Conservation (phyloP, 805 yeast species). For the Starmerella asiatica region DNA sequence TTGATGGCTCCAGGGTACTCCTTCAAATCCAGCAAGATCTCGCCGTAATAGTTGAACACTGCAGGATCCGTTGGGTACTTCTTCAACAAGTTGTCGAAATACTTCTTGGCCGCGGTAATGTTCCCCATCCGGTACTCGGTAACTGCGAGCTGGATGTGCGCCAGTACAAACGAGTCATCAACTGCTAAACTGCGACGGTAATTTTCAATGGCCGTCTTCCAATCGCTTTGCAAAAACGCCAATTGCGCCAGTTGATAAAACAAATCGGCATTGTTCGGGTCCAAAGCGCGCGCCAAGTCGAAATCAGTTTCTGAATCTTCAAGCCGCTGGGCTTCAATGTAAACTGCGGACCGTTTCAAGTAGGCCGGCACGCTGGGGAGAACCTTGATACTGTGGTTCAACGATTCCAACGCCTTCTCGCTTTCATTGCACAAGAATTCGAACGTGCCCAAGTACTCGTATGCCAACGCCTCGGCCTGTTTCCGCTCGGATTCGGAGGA, state of each 20-base stretch:
- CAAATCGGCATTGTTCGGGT: slow-evolving; percentile 63
- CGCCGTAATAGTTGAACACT: slow-evolving; percentile 91
- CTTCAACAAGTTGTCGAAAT: slow-evolving; percentile 40
- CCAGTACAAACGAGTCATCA: slow-evolving; percentile 64
- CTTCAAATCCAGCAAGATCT: slow-evolving; percentile 71
- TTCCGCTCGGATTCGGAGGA: slow-evolving; percentile 1
- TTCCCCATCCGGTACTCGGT: slow-evolving; percentile 69
- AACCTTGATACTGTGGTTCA: slow-evolving; percentile 51
- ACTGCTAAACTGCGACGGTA: slow-evolving; percentile 63
- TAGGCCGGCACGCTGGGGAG: slow-evolving; percentile 64
- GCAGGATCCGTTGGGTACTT: slow-evolving; percentile 80
- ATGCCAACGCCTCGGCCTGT: slow-evolving; percentile 47
- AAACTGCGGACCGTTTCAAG: slow-evolving; percentile 66
- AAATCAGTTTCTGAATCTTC: slow-evolving; percentile 53
- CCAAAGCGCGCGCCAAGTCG: slow-evolving; percentile 51
- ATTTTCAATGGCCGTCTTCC: slow-evolving; percentile 55
- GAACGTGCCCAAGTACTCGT: slow-evolving; percentile 73
- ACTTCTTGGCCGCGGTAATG: slow-evolving; percentile 43
- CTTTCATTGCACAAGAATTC: slow-evolving; percentile 68
- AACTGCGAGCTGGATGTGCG: slow-evolving; percentile 88
- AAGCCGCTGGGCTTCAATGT: slow-evolving; percentile 62
- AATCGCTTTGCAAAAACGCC: slow-evolving; percentile 64
- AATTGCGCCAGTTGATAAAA: slow-evolving; percentile 93
- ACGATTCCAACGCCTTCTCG: slow-evolving; percentile 45
- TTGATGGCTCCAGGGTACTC: slow-evolving; percentile 58